Base-by-base conservation (phyloP, 2,329 filamentous ascomycete species). In the Allantophomopsis cytisporea region DNA sequence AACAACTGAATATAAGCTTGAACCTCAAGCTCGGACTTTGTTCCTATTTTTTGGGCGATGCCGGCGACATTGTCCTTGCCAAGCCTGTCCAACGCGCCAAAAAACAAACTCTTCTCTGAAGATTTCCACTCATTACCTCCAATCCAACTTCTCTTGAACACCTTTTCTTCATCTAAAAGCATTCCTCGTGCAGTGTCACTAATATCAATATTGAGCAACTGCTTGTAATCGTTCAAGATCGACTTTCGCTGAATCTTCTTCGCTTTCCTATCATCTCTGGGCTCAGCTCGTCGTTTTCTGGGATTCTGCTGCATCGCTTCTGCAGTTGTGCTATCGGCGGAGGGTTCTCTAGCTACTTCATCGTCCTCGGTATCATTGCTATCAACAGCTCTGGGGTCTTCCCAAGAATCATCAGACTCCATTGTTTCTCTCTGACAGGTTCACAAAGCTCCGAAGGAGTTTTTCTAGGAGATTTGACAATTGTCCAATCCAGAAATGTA, bases 21-120 rank as follows among this genome's bases (percentile, higher is more conserved):
- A 28, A 91, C 75, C 58, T 95, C 86, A 7, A 80, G 54, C 46
- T 76, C 70, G 42, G 76, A 80, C 59, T 96, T 96, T 28, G 75
- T 80, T 1, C 65, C 65, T 13, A 94, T 64, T 0, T 70, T 65
- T 7, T 59, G 50, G 1, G 83, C 68, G 40, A 95, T 80, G 1
- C 68, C 71, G 2, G 59, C 59, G 1, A 81, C 50, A 44, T 86
- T 64, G 48, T 76, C 69, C 38, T 63, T 69, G 0, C 85, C 85
- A 2, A 81, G 65, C 1, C 72, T 71, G 1, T 69, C 64, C 3
- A 93, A 56, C 0, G 73, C 69, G 12, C 71, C 63, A 54, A 85
- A 94, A 42, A 94, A 72, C 0, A 63, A 48, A 1, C 69, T 62
- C 54, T 94, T 94, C 52, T 95, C 88, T 1, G 61, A 49, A 0